phyloP scores from a whole-genome alignment of 768 basidiomycete genomes.

The Auriscalpium orientale region DNA sequence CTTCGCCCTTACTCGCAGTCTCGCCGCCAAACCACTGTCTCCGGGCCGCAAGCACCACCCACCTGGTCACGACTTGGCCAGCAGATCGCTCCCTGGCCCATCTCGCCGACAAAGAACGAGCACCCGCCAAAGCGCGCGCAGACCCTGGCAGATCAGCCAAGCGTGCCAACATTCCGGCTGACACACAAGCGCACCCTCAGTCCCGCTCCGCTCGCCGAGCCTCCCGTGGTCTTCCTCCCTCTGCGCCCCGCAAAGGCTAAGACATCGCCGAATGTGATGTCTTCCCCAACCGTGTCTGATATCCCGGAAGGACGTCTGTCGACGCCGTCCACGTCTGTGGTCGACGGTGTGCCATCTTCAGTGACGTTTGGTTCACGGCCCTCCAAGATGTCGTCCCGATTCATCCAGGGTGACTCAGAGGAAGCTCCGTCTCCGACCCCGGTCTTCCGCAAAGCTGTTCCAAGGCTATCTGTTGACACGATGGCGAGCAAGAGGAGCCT shows the following conservation, averaged over 20 bases:
- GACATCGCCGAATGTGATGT: not conserved
- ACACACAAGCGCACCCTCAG: conserved; percentile 49
- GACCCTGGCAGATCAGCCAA: conserved; percentile 5
- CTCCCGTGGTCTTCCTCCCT: conserved; percentile 51
- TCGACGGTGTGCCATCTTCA: not conserved
- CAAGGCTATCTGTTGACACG: conserved; percentile 7
- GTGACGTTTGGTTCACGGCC: conserved; percentile 1
- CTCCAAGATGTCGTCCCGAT: not conserved
- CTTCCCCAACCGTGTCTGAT: not conserved
- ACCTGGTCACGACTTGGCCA: conserved; percentile 29
- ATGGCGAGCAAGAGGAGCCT: not conserved
- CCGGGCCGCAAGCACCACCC: conserved; percentile 5
- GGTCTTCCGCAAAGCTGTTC: conserved; percentile 24
- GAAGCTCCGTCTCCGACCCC: conserved; percentile 16
- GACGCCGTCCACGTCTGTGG: not conserved
- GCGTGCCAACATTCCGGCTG: conserved; percentile 11
- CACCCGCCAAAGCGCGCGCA: conserved; percentile 21
- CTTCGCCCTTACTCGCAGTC: conserved; percentile 42
- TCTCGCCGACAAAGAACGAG: conserved; percentile 31
- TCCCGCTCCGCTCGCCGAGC: conserved; percentile 51
- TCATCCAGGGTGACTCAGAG: conserved; percentile 2
- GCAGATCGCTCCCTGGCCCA: conserved; percentile 59
- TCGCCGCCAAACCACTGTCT: conserved; percentile 11
- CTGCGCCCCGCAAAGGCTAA: conserved; percentile 41
- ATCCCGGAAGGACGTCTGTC: not conserved